Base-by-base conservation (phyloP, 2,329 filamentous ascomycete species). In the Apiospora phragmitis region DNA sequence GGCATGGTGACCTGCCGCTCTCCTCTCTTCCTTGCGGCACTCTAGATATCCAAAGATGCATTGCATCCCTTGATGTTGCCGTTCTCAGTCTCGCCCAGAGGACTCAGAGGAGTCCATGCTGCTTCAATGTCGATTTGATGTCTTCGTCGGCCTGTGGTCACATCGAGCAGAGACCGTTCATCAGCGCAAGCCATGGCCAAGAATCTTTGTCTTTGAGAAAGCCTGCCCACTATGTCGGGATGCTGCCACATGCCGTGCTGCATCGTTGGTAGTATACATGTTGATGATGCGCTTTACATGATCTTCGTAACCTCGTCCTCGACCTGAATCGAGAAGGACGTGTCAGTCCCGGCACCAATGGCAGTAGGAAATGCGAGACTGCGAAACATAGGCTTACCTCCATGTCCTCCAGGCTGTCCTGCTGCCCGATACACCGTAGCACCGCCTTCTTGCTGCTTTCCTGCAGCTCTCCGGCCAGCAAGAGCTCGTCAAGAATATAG, bases 361-460 rank as follows among this genome's bases (percentile, higher is more conserved):
- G 43, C 43, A 68, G 14, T 32, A 49, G 29, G 26, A 49, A 47
- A 62, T 9, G 41, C 38, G 9, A 43, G 38, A 16, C 38, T n/a
- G 26, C 26, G 38, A 24, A 59, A n/a, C 29, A n/a, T 29, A 62
- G 74, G 91, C 94, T 90, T 84, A 99, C 96, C 94, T 99, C 96
- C 92, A 98, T 97, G 80, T 99, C 96, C 85, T 99, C 96, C 70
- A 99, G 87, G 72, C 95, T 97, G 83, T 99, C 96, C 83, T 99
- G 95, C 80, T 98, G 96, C 70, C 94, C 93, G 80, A 99, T 99
- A 79, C 95, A 97, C 73, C 96, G 88, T 74, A 99, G 85, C 51
- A 99, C 94, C 79, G 98, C 98, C 90, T 99, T 99, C 86, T 98
- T 99, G 83, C 95, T 98, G 83, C 94, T 98, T 85, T 99, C 96